These are phyloP conservation scores for Glebionis coronaria DNA, from an alignment of 129 eudicot genomes.

Conservation along the genomic window DNA sequence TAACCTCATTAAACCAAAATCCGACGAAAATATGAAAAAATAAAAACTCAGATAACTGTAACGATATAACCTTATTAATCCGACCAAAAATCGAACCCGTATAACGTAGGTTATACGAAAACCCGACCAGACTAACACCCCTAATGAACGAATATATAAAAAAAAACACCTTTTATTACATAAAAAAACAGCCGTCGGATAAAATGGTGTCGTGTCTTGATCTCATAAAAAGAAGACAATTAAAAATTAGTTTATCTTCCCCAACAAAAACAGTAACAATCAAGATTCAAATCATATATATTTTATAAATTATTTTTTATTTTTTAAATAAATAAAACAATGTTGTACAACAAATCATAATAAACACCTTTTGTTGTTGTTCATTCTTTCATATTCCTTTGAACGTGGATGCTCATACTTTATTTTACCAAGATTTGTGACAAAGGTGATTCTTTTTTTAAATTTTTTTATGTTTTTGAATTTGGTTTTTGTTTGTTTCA, in stretches of 20 bases:
- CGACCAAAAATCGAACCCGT: too few species aligned
- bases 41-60: too few species aligned
- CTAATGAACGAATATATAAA: background rate
- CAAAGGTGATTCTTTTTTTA: slow-evolving; percentile 28
- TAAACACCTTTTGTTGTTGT: slow-evolving; percentile 7
- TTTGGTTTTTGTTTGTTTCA: slow-evolving; percentile 20
- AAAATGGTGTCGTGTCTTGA: slow-evolving; percentile 28
- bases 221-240: slow-evolving; percentile 3
- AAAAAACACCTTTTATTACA: slow-evolving; percentile 15
- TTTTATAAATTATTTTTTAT: slow-evolving; percentile 12
- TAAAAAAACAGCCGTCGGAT: slow-evolving; percentile 31
- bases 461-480: slow-evolving; percentile 1
- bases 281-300: slow-evolving; percentile 21
- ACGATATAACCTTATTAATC: too few species aligned
- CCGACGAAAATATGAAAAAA: too few species aligned
- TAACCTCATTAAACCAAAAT: too few species aligned
- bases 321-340: background rate
- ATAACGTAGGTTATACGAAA: too few species aligned
- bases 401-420: slow-evolving; percentile 27
- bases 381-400: slow-evolving; percentile 13
- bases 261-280: slow-evolving; percentile 29
- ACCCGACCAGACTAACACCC: too few species aligned
- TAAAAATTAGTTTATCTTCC: slow-evolving; percentile 13
- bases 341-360: slow-evolving; percentile 14
- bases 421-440: slow-evolving; percentile 22